Evolutionary conservation across 192 early-diverging fungal species (phyloP).

Genomic region (Coemansia guatemalensis): DNA sequence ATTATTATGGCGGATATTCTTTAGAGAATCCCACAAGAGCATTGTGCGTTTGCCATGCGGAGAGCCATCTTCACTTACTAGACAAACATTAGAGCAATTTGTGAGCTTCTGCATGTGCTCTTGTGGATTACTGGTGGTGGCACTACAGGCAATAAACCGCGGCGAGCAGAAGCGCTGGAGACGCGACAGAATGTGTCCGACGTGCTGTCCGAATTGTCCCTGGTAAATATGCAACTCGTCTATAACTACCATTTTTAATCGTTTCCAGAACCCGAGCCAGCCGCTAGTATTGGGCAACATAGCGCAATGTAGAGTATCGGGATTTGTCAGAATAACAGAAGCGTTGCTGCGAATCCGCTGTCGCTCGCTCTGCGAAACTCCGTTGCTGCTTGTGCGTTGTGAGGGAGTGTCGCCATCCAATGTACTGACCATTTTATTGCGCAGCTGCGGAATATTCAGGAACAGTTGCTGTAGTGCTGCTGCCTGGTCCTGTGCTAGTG

Average conservation of each 20-base stretch:
- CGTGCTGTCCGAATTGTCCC: slow-evolving; percentile 65
- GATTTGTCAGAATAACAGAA: slow-evolving; percentile 76
- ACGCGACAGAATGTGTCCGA: slow-evolving; percentile 63
- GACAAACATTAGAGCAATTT: neutral
- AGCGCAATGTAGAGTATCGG: slow-evolving; percentile 74
- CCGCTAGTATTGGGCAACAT: slow-evolving; percentile 59
- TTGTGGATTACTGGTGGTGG: slow-evolving; percentile 64
- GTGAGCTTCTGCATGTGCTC: slow-evolving; percentile 23
- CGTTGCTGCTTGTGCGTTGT: neutral
- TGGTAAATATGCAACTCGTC: slow-evolving; percentile 79
- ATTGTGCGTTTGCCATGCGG: slow-evolving; percentile 21
- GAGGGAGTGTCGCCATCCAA: slow-evolving; percentile 23
- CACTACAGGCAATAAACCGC: slow-evolving; percentile 70
- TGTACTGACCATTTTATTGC: slow-evolving; percentile 32
- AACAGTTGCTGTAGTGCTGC: slow-evolving; percentile 50
- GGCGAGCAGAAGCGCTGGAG: slow-evolving; percentile 57
- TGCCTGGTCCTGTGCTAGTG: slow-evolving; percentile 79
- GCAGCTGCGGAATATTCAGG: slow-evolving; percentile 16
- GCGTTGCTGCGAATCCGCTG: slow-evolving; percentile 53
- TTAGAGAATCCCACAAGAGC: slow-evolving; percentile 21
- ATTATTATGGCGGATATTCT: neutral
- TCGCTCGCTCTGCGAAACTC: slow-evolving; percentile 20
- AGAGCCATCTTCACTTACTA: slow-evolving; percentile 22
- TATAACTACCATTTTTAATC: slow-evolving; percentile 64
- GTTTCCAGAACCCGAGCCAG: slow-evolving; percentile 61